Percentiles rank a stretch among this genome's conserved stretches.
These are phyloP conservation scores for Cytospora piceae DNA, from an alignment of 2,329 filamentous ascomycete genomes.

Conservation along the genomic window DNA sequence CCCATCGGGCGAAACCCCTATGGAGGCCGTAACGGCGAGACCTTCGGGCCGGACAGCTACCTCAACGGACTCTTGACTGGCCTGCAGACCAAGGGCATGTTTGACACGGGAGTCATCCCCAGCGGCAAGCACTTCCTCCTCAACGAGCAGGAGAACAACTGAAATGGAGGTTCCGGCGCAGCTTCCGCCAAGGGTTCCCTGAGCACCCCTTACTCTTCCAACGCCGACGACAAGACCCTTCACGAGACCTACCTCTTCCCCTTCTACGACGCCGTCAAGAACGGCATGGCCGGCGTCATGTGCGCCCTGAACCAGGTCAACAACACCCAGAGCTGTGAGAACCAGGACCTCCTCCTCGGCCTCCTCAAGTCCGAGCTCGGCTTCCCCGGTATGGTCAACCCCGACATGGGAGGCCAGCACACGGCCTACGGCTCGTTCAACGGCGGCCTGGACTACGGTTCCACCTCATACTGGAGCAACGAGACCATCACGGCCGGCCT, in stretches of 20 bases:
- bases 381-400: conserved; percentile 67
- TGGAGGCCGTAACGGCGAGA: conserved; percentile 66
- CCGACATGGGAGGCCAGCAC: conserved; percentile 70
- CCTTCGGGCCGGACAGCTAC: conserved; percentile 60
- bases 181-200: conserved; percentile 53
- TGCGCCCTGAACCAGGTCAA: conserved; percentile 27
- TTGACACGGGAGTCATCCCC: conserved; percentile 73
- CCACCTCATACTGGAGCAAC: conserved; percentile 53
- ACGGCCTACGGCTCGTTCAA: conserved; percentile 62
- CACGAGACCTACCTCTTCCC: conserved; percentile 51
- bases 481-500: conserved; percentile 62
- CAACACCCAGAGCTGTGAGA: conserved; percentile 65
- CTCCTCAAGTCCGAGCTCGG: conserved; percentile 65
- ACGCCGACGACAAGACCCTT: conserved; percentile 46
- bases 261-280: conserved; percentile 8
- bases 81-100: conserved; percentile 68
- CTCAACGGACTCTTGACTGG: conserved; percentile 51
- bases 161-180: no score
- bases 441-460: conserved; percentile 72
- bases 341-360: conserved; percentile 68
- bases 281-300: conserved; percentile 21
- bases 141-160: conserved; percentile 49
- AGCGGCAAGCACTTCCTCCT: conserved; percentile 68
- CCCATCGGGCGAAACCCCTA: conserved; percentile 63
- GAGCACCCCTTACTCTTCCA: conserved; percentile 45